phyloP scores from a whole-genome alignment of 2,329 filamentous ascomycete genomes.

The Sclerotinia trifoliorum region DNA sequence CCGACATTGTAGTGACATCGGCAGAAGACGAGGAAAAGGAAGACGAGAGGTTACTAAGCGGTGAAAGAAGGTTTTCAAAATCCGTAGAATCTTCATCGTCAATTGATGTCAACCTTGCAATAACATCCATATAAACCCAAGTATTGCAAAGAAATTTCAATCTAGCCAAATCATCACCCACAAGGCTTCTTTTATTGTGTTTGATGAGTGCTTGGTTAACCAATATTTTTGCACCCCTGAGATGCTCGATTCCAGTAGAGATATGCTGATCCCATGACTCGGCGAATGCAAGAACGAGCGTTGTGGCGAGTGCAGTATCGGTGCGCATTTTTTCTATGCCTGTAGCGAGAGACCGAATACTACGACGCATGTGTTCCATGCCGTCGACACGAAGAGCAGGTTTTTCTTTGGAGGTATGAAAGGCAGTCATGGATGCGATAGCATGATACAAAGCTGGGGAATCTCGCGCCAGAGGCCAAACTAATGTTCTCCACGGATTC shows the following conservation, averaged over 20 bases:
- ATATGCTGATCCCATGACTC: slow-evolving; percentile 72
- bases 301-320: slow-evolving; percentile 68
- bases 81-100: slow-evolving; percentile 51
- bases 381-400: slow-evolving; percentile 59
- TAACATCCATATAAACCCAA: slow-evolving; percentile 73
- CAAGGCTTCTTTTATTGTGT: slow-evolving; percentile 46
- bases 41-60: slow-evolving; percentile 37
- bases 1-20: slow-evolving; percentile 40
- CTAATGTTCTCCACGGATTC: slow-evolving; percentile 68
- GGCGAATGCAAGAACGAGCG: slow-evolving; percentile 64
- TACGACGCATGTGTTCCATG: slow-evolving; percentile 67
- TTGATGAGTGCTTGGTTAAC: slow-evolving; percentile 56
- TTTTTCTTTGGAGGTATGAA: slow-evolving; percentile 60
- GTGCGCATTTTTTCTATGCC: slow-evolving; percentile 62
- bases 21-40: slow-evolving; percentile 41
- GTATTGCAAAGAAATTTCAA: slow-evolving; percentile 69
- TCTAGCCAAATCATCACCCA: slow-evolving; percentile 51
- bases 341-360: slow-evolving; percentile 57
- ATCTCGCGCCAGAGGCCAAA: slow-evolving; percentile 66
- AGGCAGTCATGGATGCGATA: slow-evolving; percentile 66
- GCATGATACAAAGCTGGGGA: slow-evolving; percentile 67
- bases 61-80: slow-evolving; percentile 48
- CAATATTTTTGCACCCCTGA: slow-evolving; percentile 64
- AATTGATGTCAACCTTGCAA: slow-evolving; percentile 63
- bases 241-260: slow-evolving; percentile 66